Percentiles rank a stretch among this genome's conserved stretches.
Evolutionary conservation across 495 filamentous ascomycete species (phyloP).

Genomic region (Podospora bellae-mahoneyi): DNA sequence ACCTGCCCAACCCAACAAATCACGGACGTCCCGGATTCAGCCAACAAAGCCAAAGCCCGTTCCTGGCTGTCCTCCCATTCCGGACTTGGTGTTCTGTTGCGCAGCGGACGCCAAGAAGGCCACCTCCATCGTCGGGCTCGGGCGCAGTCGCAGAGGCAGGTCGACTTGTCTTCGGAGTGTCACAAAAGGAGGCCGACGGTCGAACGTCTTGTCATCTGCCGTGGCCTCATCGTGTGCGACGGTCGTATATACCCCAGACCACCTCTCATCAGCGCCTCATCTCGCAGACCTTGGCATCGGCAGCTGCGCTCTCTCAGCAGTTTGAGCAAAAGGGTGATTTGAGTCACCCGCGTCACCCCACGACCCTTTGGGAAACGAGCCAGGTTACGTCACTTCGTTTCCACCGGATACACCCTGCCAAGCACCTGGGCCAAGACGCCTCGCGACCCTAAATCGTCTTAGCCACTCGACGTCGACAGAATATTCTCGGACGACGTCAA

Average conservation of each 20-base stretch:
- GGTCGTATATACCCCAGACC: slow-evolving; percentile 9
- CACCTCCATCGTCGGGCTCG: neutral
- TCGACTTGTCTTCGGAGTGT: neutral
- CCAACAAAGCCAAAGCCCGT: neutral
- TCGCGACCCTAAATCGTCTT: slow-evolving; percentile 9
- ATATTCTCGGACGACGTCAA: slow-evolving; percentile 3
- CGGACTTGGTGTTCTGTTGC: neutral
- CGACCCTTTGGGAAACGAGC: slow-evolving; percentile 5
- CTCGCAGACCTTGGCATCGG: slow-evolving; percentile 14
- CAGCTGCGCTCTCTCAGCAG: slow-evolving; percentile 1
- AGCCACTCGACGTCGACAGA: neutral
- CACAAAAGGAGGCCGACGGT: slow-evolving; percentile 5
- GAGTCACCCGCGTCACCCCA: slow-evolving; percentile 18
- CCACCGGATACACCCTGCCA: slow-evolving; percentile 7
- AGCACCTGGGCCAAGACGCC: slow-evolving; percentile 5
- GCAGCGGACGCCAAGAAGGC: slow-evolving; percentile 1
- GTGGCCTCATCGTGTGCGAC: slow-evolving; percentile 1
- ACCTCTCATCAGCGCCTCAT: neutral
- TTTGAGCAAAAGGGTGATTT: slow-evolving; percentile 5
- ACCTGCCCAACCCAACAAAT: neutral
- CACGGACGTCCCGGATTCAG: neutral
- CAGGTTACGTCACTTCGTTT: slow-evolving; percentile 20
- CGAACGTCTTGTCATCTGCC: slow-evolving; percentile 12
- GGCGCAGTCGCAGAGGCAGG: neutral
- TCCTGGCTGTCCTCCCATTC: neutral